These are phyloP conservation scores for Discostella pseudostelligera DNA, from an alignment of 108 stramenopile species.

Conservation along the genomic window DNA sequence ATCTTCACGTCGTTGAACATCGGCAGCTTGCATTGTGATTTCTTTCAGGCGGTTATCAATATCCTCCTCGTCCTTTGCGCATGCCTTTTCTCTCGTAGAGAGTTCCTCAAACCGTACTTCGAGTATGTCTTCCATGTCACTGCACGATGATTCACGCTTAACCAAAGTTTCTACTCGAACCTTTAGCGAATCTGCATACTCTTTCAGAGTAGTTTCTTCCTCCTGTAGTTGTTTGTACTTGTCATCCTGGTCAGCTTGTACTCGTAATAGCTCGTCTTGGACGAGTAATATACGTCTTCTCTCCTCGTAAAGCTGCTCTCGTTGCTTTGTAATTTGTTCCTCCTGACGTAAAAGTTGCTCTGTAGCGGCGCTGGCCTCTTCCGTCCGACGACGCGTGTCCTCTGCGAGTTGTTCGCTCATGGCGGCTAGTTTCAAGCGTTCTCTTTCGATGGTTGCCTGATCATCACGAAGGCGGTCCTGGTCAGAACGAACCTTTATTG, in stretches of 20 bases:
- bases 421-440: background rate
- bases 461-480: constrained; percentile 10
- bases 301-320: background rate
- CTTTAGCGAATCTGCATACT: constrained; percentile 24
- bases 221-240: constrained; percentile 8
- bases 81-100: constrained; percentile 26
- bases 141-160: constrained; percentile 30
- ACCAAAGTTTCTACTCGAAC: constrained; percentile 14
- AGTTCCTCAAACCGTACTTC: too few species aligned
- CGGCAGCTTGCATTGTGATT: background rate
- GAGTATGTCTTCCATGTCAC: constrained; percentile 26
- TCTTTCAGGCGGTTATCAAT: constrained; percentile 3
- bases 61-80: constrained; percentile 14
- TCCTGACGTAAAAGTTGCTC: constrained; percentile 11
- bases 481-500: constrained; percentile 13
- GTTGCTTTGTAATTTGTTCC: constrained; percentile 10
- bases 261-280: constrained; percentile 21
- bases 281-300: constrained; percentile 22
- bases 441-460: constrained; percentile 3
- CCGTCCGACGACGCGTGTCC: background rate
- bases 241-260: constrained; percentile 22
- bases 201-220: constrained; percentile 24
- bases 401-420: constrained; percentile 1
- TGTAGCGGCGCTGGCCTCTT: background rate
- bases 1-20: constrained; percentile 15